These are phyloP conservation scores for Apiotrichum domesticum DNA, from an alignment of 1,284 basidiomycete genomes.

Conservation along the genomic window DNA sequence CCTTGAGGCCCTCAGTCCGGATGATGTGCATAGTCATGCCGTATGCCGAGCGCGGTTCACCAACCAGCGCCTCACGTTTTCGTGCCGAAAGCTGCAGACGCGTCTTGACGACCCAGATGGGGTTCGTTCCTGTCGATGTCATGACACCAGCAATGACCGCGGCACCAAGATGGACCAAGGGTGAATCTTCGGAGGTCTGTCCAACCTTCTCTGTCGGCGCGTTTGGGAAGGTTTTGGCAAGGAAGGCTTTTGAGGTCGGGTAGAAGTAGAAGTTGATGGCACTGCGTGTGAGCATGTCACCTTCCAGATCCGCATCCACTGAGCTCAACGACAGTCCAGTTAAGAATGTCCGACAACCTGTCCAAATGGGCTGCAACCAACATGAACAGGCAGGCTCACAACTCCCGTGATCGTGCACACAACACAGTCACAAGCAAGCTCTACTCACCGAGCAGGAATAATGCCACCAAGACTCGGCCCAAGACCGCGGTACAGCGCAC, in stretches of 20 bases:
- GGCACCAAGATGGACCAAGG: constrained; percentile 75
- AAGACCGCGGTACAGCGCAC: constrained; percentile 89
- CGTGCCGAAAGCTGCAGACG: constrained; percentile 62
- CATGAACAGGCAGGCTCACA: too few relatives aligned
- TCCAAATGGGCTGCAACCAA: too few relatives aligned
- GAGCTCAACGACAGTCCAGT: too few relatives aligned
- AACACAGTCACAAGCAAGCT: neutral
- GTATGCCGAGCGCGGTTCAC: constrained; percentile 34
- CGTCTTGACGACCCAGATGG: constrained; percentile 97
- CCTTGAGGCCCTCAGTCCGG: constrained; percentile 72
- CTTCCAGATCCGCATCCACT: too few relatives aligned
- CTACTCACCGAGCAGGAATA: constrained; percentile 70
- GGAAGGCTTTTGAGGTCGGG: constrained; percentile 89
- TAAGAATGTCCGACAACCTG: too few relatives aligned
- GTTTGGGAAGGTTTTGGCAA: constrained; percentile 66
- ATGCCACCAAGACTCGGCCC: constrained; percentile 92
- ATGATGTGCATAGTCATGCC: constrained; percentile 68
- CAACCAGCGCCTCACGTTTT: constrained; percentile 18
- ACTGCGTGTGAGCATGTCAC: constrained; percentile 23
- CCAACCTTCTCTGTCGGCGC: constrained; percentile 52
- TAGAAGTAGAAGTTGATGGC: constrained; percentile 98
- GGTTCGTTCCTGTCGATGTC: constrained; percentile 93
- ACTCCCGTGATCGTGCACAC: too few relatives aligned
- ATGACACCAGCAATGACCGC: constrained; percentile 74
- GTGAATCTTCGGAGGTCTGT: constrained; percentile 65